Base-by-base conservation (phyloP, 1,139 yeast species). In the Tardiomyces blankii region DNA sequence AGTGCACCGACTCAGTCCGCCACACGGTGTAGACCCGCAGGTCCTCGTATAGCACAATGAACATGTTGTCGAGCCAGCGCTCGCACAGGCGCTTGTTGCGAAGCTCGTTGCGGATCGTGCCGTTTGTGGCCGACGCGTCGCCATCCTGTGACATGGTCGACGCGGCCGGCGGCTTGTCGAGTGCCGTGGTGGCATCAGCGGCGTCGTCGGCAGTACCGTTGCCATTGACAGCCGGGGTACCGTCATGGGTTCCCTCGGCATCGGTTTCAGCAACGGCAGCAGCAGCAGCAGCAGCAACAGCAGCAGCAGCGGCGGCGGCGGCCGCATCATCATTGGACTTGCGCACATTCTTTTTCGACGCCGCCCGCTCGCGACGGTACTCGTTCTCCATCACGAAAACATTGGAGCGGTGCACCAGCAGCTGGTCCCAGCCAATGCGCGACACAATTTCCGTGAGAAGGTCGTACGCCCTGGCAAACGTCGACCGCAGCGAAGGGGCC, bases 341-440 rank as follows among this genome's bases (percentile, higher is more conserved):
- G 41, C 51, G 53, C 27, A 44, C 52, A 21, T n/a, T 35, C 21
- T 9, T 14, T 13, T 16, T 16, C 9, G 18, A 16, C 13, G 19
- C 19, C 55, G 58, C 52, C 50, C 54, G 57, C 19, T 62, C 64
- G 42, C 56, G 67, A 38, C 63, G 57, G 51, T 85, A 86, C 60
- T 91, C 98, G 50, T 84, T 91, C 62, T 89, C 96, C 98, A 91
- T 91, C 30, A 91, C 91, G 63, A 91, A 91, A 1, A 87, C 88
- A 48, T 79, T 76, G 2, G 96, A 85, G 55, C 98, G 77, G 48
- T 81, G 71, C 56, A 77, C 77, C 59, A 91, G 71, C 47, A 91
- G 69, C n/a, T 80, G 76, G 56, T 87, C 91, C 98, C 98, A 91
- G 3, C 97, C 97, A 21, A 85, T 73, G 46, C 75, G 73, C 47